phyloP scores from a whole-genome alignment of 106 monocot species.

The Agapanthus africanus region DNA sequence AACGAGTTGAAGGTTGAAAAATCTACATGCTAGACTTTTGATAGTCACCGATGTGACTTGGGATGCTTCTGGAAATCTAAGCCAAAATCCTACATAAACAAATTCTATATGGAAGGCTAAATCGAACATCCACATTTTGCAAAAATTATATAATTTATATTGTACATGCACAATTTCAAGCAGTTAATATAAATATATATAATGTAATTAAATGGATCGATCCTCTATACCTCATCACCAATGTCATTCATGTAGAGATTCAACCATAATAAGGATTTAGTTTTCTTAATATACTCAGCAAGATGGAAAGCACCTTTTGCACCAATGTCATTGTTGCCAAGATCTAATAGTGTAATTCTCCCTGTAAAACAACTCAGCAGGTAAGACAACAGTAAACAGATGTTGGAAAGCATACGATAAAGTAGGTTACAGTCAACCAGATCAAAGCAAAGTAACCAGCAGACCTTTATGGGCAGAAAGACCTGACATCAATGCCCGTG shows the following conservation, averaged over 20 bases:
- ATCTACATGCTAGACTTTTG: too few species aligned
- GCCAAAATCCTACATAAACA: too few species aligned
- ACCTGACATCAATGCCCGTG: constrained; percentile 68
- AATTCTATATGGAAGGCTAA: too few species aligned
- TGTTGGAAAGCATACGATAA: neutral
- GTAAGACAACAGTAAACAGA: neutral
- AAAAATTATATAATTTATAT: neutral
- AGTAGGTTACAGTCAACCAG: neutral
- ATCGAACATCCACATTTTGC: too few species aligned
- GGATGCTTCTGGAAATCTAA: too few species aligned
- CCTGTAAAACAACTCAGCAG: constrained; percentile 37
- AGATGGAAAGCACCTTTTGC: constrained; percentile 87
- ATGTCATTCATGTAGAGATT: constrained; percentile 99
- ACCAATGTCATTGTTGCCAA: constrained; percentile 95
- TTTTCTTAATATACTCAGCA: constrained; percentile 79
- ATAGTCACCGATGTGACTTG: too few species aligned
- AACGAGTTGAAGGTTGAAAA: too few species aligned
- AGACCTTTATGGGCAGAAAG: constrained; percentile 75
- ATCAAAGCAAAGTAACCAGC: neutral
- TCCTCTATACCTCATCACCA: constrained; percentile 70
- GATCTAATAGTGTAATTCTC: constrained; percentile 75
- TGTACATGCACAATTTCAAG: neutral
- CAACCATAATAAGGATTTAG: constrained; percentile 80
- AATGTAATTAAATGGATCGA: constrained; percentile 1
- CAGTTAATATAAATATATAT: neutral